These are phyloP conservation scores for Austropuccinia psidii DNA, from an alignment of 1,284 basidiomycete species.

Conservation along the genomic window DNA sequence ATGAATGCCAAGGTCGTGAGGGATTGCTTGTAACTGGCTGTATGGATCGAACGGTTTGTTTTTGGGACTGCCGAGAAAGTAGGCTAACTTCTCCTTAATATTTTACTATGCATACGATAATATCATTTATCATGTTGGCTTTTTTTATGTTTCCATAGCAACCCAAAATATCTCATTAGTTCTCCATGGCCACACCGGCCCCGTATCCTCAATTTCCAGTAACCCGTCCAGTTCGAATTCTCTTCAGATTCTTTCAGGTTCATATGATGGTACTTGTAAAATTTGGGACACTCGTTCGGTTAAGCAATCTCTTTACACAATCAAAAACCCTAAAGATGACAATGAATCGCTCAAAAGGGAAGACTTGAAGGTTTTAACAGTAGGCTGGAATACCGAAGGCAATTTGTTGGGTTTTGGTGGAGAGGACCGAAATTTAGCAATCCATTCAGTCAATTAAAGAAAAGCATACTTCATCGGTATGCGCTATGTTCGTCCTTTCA, in stretches of 20 bases:
- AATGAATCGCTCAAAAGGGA: slow-evolving; percentile 7
- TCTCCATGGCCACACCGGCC: slow-evolving; percentile 61
- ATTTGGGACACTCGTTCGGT: slow-evolving; percentile 72
- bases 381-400: slow-evolving; percentile 33
- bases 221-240: slow-evolving; percentile 60
- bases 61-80: slow-evolving; percentile 53
- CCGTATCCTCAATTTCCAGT: slow-evolving; percentile 63
- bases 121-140: neutral
- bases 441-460: slow-evolving; percentile 29
- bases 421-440: slow-evolving; percentile 29
- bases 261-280: slow-evolving; percentile 71
- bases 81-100: slow-evolving; percentile 10
- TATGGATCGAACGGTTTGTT: slow-evolving; percentile 52
- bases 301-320: slow-evolving; percentile 56
- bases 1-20: slow-evolving; percentile 47
- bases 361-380: slow-evolving; percentile 11
- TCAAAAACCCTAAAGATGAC: slow-evolving; percentile 30
- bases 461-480: too few relatives aligned
- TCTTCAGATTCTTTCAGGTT: slow-evolving; percentile 59
- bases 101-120: neutral
- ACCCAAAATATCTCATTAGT: slow-evolving; percentile 54
- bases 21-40: slow-evolving; percentile 51
- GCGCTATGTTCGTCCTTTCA: too few relatives aligned
- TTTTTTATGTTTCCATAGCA: slow-evolving; percentile 57
- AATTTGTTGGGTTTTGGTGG: slow-evolving; percentile 34